Base-by-base conservation (phyloP, 306 rosid genomes). In the Glycine latifolia region DNA sequence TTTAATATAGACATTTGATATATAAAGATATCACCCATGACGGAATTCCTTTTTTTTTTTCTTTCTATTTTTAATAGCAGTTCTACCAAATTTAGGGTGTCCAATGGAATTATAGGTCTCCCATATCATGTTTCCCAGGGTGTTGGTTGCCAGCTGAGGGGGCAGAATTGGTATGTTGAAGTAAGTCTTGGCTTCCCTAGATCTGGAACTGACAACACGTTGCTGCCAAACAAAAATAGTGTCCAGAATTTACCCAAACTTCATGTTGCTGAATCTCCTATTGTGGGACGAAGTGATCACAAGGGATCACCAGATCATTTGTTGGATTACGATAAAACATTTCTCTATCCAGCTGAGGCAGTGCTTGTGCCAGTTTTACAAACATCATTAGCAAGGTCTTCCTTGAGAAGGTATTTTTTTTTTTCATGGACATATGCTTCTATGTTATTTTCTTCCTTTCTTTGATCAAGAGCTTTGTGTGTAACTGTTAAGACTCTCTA, bases 301-400 rank as follows among this genome's bases (percentile, higher is more conserved):
- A 93, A 84, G 88, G 97, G 95, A 82, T 82, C 90, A 69, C 62
- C 66, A 13, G 88, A 89, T 74, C 87, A 88, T 76, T 75, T 85
- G 61, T 73, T 90, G 53, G 84, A 81, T 84, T 84, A 85, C 84
- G 92, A 87, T 80, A 95, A 88, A 78, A 90, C 92, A 78, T 91
- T 93, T 86, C 86, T 95, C 65, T 95, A 93, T 87, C 96, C 99
- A 16, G 87, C 97, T 12, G 98, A 93, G 87, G 94, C 98, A 20
- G 97, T 95, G 80, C 91, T 95, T 81, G 94, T 91, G 75, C 97
- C 97, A 20, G 80, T 94, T 77, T 84, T 91, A 84, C 97, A 88
- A 83, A 87, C 97, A 11, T 90, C 97, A 67, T 88, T 86, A 85
- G 91, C 93, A 47, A 89, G 92, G 84, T 91, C 96, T 41, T 95